Conservation (phyloP, 306 rosid species). For the Pterocarpus macrocarpus region DNA sequence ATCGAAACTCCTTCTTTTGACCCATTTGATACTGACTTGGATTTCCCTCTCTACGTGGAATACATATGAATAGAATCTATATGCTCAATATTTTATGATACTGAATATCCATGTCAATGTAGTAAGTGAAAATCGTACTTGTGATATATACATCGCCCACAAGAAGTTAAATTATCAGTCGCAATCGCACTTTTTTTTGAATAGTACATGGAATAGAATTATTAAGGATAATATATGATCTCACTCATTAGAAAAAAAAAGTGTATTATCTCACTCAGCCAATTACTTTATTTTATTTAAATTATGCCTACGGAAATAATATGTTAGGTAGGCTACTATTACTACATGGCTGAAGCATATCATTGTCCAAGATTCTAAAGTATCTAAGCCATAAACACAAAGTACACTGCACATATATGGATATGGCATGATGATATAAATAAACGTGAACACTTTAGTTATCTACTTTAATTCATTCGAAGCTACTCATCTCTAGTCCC, state of each 20-base stretch:
- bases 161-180: constrained; percentile 2
- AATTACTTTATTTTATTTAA: background rate
- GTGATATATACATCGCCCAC: constrained; percentile 4
- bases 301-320: background rate
- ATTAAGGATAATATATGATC: no score
- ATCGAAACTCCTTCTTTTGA: constrained; percentile 6
- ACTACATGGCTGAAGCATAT: background rate
- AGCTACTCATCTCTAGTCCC: constrained; percentile 50
- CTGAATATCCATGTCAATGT: no score
- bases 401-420: background rate
- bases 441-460: background rate
- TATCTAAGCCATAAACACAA: background rate
- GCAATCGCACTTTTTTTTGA: background rate
- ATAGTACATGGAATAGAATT: background rate
- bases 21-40: background rate
- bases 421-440: background rate
- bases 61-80: background rate
- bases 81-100: background rate
- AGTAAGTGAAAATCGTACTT: constrained; percentile 39
- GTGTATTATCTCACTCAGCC: background rate
- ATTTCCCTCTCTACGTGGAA: background rate
- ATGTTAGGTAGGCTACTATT: background rate
- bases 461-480: background rate
- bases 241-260: no score
- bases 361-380: constrained; percentile 12